Base-by-base conservation (phyloP, 2,329 filamentous ascomycete genomes). In the Pseudopithomyces chartarum region DNA sequence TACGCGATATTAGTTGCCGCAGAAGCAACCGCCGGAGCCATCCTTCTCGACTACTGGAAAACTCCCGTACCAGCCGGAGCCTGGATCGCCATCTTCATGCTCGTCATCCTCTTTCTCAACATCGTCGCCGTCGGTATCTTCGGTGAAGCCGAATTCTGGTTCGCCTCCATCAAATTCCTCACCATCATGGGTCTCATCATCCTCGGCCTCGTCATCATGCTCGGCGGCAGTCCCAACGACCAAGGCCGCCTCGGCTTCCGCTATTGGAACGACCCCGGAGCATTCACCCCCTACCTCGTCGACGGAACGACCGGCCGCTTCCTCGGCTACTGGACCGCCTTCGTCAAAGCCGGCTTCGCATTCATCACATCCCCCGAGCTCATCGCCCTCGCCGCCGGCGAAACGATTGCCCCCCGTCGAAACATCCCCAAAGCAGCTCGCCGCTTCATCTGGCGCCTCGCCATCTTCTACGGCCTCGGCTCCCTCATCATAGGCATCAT, bases 181-280 rank as follows among this genome's bases (percentile, higher is more conserved):
- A 74, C 70, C 4, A 74, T 74, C 44, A 73, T 75, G 56, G 73
- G 69, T 2, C 61, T 75, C 1, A 68, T 75, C 48, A 72, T 73
- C 38, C 63, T 73, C 7, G 71, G 71, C 6, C 66, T 75, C 42
- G 68, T 73, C 43, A 74, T 75, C 55, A 73, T 73, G 70, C 58
- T 75, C 2, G 72, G 71, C 5, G 72, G 72, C 3, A 70, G 68
- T 54, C 71, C 72, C 0, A 74, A 75, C 26, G 65, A 69, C 22
- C 71, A 75, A 55, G 72, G 68, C 3, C 50, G 49, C 19, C 60
- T 74, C 0, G 89, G 89, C 1, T 91, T 91, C 68, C 74, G 80
- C 32, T 90, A 90, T 72, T 92, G 89, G 90, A 83, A 79, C 42
- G 71, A 86, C 17, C 89, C 89, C 0, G 88, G 87, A 0, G 85